Base-by-base conservation (phyloP, 352 stramenopile genomes). In the Phytopythium kandeliae region DNA sequence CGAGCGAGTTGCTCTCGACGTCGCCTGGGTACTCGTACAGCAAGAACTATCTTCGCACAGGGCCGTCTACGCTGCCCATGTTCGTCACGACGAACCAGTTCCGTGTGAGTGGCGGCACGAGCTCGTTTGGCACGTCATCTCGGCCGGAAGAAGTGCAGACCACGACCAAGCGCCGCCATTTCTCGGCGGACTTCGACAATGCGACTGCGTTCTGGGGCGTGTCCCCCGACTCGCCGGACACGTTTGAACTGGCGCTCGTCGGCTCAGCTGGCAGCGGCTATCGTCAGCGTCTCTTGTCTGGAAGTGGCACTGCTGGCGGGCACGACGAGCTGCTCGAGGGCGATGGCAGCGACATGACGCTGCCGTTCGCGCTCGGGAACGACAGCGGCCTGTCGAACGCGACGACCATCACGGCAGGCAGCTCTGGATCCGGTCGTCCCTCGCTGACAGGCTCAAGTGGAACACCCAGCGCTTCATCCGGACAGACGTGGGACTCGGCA, bases 11-110 rank as follows among this genome's bases (percentile, higher is more conserved):
- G 28, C 55, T 88, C 8, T 91, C 78, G 3, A 88, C 76, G 2
- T 89, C 80, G 4, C 80, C 80, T 26, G 80, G 73, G 0, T 89
- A 89, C 52, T 83, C 71, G 13, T 84, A 86, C 60, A 85, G 65
- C 55, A 91, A 85, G 56, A 81, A 84, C 28, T 86, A 73, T 37
- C 61, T 78, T 45, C 53, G 58, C 38, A 72, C 74, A 21, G 54
- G 66, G 36, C 63, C 67, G 7, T 73, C 76, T 21, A 75, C 59
- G 26, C 37, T 71, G 10, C 74, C 74, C 6, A 83, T 75, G 13
- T 83, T 88, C 41, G 56, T 74, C 19, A 86, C 76, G 13, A 90
- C 74, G 0, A 75, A 86, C 31, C 58, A 71, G 33, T 73, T 69
- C 22, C 70, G 81, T 26, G 44, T 65, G 6, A 55, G 69, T 15